A percentile compares a stretch with the other conserved stretches of the same genome.
Evolutionary conservation across 1,284 basidiomycete species (phyloP).

Genomic region (Neolentinus lepideus): DNA sequence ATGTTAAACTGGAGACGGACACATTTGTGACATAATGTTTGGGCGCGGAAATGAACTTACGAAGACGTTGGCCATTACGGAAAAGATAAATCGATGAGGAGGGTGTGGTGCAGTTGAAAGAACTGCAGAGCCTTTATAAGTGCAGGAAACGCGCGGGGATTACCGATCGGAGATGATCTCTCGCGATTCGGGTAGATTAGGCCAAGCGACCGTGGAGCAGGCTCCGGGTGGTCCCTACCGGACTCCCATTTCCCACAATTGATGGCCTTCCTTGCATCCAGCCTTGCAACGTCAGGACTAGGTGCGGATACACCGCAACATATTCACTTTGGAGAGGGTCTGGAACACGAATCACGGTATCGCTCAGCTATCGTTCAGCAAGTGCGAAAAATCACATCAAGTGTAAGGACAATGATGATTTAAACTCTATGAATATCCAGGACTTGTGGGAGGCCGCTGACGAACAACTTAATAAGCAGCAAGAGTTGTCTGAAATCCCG

Average conservation of each 20-base stretch:
- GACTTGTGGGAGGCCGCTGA: too few relatives aligned
- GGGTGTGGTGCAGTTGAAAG: conserved; percentile 4
- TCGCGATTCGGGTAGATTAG: conserved; percentile 1
- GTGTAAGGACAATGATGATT: too few relatives aligned
- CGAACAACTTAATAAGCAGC: too few relatives aligned
- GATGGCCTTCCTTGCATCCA: too few relatives aligned
- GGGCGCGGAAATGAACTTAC: conserved; percentile 20
- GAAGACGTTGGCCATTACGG: conserved; percentile 35
- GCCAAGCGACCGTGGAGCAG: not conserved
- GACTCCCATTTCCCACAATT: not conserved
- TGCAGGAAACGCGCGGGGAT: conserved; percentile 6
- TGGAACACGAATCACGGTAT: too few relatives aligned
- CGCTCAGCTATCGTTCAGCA: not conserved
- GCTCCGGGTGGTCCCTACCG: not conserved
- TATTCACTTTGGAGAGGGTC: too few relatives aligned
- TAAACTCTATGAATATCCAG: too few relatives aligned
- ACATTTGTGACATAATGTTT: not conserved
- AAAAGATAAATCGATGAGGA: conserved; percentile 9
- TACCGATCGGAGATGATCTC: conserved; percentile 11
- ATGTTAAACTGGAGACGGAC: conserved; percentile 65
- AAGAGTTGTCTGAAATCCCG: too few relatives aligned
- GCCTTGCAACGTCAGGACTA: too few relatives aligned
- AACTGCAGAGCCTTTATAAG: conserved; percentile 6
- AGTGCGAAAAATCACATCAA: too few relatives aligned
- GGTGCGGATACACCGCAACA: too few relatives aligned